Base-by-base conservation (phyloP, 2,329 filamentous ascomycete species). In the Neopestalotiopsis sp. region DNA sequence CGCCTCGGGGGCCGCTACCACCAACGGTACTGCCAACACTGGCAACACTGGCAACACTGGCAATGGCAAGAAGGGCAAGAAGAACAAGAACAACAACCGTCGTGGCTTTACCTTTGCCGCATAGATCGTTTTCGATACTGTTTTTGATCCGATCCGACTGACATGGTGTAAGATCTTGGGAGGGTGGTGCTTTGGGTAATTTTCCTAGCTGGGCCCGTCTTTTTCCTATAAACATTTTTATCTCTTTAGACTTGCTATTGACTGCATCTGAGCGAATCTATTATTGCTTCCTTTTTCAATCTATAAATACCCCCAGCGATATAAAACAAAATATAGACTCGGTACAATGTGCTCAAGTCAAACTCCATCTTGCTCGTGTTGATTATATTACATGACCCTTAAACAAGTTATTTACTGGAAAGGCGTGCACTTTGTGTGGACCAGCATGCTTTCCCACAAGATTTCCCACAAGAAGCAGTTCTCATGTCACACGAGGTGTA, bases 61-160 rank as follows among this genome's bases (percentile, higher is more conserved):
- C 4, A 66, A 63, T n/a, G 49, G 67, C 24, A 66, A 66, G n/a
- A 62, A 57, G 56, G 38, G 32, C 49, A 63, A 52, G 20, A 68
- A 62, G 28, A 61, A 60, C n/a, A 42, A 32, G 1, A 61, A 59
- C 49, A 67, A 67, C 40, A 65, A 56, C n/a, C 59, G 59, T 20
- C 59, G 59, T 14, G 59, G 28, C 0, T 40, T 38, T 13, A 40
- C 14, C 59, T 62, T 62, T 12, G 1, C 17, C n/a, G 59, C 59
- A 20, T 62, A 34, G 34, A 5, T 28, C 14, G 7, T n/a, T 14
- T 2, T 28, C 2, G 9, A 14, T 24, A 34, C n/a, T 13, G 0
- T 30, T 34, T 10, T 12, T 59, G 28, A 59, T 17, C 3, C 24
- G 2, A 28, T 34, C 14, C 20, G 45, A 17, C 6, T 24, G n/a